These are phyloP conservation scores for Codiaeum variegatum DNA, from an alignment of 441 rosid genomes.

Conservation along the genomic window DNA sequence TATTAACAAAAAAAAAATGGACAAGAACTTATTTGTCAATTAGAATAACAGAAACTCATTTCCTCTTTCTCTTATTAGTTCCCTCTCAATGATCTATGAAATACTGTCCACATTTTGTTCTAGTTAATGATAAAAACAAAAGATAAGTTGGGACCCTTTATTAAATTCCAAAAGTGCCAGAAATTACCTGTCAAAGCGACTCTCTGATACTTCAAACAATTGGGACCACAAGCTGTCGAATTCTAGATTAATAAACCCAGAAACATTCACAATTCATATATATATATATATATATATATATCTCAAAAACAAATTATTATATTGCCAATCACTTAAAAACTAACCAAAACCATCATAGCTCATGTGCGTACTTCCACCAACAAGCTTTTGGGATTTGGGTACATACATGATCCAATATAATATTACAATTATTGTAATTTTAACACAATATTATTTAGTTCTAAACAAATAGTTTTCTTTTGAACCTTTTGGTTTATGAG, in stretches of 20 bases:
- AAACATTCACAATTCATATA: constrained; percentile 19
- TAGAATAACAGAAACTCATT: background rate
- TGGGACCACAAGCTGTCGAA: constrained; percentile 14
- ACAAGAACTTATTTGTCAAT: background rate
- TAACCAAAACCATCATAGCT: background rate
- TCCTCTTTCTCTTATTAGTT: background rate
- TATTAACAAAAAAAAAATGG: too few relatives aligned
- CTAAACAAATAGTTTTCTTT: background rate
- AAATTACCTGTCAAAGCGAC: constrained; percentile 12
- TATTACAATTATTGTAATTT: background rate
- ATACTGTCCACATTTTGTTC: background rate
- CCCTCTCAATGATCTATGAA: background rate
- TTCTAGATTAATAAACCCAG: background rate
- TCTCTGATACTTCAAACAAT: background rate
- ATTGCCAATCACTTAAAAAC: background rate
- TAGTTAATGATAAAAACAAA: constrained; percentile 1
- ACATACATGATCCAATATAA: constrained; percentile 4
- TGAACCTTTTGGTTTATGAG: background rate
- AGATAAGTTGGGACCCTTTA: constrained; percentile 10
- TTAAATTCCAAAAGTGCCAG: constrained; percentile 29
- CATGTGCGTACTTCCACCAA: constrained; percentile 15
- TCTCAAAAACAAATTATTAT: background rate
- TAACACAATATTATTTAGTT: background rate
- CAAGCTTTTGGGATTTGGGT: constrained; percentile 7
- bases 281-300: background rate